A percentile compares a stretch with the other conserved stretches of the same genome.
These are phyloP conservation scores for Lepidopterella palustris DNA, from an alignment of 495 filamentous ascomycete genomes.

Conservation along the genomic window DNA sequence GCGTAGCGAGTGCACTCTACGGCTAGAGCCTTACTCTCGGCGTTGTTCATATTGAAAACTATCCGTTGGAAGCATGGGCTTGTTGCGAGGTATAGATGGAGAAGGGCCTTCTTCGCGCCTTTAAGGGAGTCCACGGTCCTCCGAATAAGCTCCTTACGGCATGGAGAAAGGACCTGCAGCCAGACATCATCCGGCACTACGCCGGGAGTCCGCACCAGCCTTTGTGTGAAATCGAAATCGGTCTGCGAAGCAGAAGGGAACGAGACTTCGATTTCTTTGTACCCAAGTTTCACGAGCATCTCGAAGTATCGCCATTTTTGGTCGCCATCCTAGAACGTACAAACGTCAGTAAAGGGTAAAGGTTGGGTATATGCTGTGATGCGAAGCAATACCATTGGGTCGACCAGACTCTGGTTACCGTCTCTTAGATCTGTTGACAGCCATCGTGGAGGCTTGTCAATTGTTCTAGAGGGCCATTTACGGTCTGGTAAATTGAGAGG, in stretches of 20 bases:
- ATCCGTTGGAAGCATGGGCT: slow-evolving; percentile 87
- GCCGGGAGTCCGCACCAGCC: slow-evolving; percentile 80
- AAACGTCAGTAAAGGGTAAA: neutral
- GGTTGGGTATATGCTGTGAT: too few relatives aligned
- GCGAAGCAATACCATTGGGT: slow-evolving; percentile 55
- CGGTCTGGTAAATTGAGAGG: slow-evolving; percentile 77
- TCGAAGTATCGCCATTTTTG: slow-evolving; percentile 94
- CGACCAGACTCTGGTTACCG: slow-evolving; percentile 40
- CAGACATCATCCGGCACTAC: slow-evolving; percentile 87
- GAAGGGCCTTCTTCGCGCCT: slow-evolving; percentile 89
- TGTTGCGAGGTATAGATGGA: slow-evolving; percentile 95
- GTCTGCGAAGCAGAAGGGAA: slow-evolving; percentile 92
- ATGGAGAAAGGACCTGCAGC: slow-evolving; percentile 91
- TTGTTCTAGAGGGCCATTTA: slow-evolving; percentile 72
- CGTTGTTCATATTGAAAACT: slow-evolving; percentile 79
- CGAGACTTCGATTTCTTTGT: slow-evolving; percentile 97
- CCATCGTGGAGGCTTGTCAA: slow-evolving; percentile 42
- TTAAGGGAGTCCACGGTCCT: slow-evolving; percentile 85
- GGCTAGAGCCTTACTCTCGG: slow-evolving; percentile 75
- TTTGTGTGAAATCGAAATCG: slow-evolving; percentile 91
- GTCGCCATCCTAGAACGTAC: slow-evolving; percentile 61
- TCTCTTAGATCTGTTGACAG: slow-evolving; percentile 40
- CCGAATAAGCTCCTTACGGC: slow-evolving; percentile 84
- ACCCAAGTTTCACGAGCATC: slow-evolving; percentile 88
- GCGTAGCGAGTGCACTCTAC: slow-evolving; percentile 82